phyloP scores from a whole-genome alignment of 495 filamentous ascomycete species.

The Aspergillus kassunensis region DNA sequence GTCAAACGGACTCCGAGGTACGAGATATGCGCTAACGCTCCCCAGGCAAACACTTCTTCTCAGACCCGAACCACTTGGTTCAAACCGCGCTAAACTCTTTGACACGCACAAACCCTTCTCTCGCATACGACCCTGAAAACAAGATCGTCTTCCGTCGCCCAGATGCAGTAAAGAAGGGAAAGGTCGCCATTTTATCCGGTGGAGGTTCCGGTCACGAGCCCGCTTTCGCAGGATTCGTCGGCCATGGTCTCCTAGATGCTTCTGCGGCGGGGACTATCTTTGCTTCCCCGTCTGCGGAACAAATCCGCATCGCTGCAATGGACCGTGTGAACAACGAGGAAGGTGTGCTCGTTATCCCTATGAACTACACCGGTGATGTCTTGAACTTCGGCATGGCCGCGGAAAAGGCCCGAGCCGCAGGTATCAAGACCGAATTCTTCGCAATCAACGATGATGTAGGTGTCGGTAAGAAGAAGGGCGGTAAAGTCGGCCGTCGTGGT shows the following conservation, averaged over 20 bases:
- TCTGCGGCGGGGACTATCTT: constrained; percentile 93
- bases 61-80: constrained; percentile 78
- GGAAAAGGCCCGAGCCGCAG: constrained; percentile 84
- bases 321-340: constrained; percentile 63
- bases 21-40: constrained; percentile 11
- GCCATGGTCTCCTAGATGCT: constrained; percentile 73
- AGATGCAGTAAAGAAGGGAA: constrained; percentile 39
- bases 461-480: constrained; percentile 74
- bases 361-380: constrained; percentile 74
- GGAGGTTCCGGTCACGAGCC: constrained; percentile 94
- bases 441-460: constrained; percentile 95
- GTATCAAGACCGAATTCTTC: constrained; percentile 82
- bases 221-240: constrained; percentile 71
- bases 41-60: constrained; percentile 84
- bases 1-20: neutral
- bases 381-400: constrained; percentile 93
- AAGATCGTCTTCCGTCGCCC: constrained; percentile 85
- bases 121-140: constrained; percentile 73
- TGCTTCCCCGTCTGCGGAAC: constrained; percentile 80
- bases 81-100: constrained; percentile 69
- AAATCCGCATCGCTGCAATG: constrained; percentile 74
- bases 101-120: constrained; percentile 79
- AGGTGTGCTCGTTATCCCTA: constrained; percentile 68
- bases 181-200: constrained; percentile 82
- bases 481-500: constrained; percentile 88